These are phyloP conservation scores for Mrakia frigida DNA, from an alignment of 768 basidiomycete genomes.

Conservation along the genomic window DNA sequence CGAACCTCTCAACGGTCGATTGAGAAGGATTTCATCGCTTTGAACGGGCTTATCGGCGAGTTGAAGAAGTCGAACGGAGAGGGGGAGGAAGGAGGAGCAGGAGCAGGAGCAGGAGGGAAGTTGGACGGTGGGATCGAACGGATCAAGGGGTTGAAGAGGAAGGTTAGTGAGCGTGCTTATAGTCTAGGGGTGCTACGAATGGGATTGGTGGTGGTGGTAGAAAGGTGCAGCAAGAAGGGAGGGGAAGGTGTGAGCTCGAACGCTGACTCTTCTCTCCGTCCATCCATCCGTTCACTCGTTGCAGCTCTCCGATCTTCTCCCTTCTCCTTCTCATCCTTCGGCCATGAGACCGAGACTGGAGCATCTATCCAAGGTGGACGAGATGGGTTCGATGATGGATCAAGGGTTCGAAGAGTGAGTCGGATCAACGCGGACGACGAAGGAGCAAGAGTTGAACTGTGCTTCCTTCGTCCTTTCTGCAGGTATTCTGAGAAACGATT, in stretches of 20 bases:
- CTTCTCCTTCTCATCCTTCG: conserved; percentile 20
- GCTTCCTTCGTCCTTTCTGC: conserved; percentile 35
- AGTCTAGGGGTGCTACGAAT: no score
- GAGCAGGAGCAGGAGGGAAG: background rate
- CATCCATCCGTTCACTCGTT: background rate
- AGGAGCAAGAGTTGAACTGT: background rate
- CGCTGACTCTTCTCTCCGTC: background rate
- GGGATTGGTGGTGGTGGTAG: no score
- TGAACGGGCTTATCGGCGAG: conserved; percentile 58
- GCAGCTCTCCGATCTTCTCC: conserved; percentile 30
- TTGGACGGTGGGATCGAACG: conserved; percentile 43
- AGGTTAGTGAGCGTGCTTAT: conserved; percentile 53
- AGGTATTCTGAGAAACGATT: conserved; percentile 75
- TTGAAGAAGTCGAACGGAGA: conserved; percentile 50
- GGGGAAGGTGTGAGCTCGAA: background rate
- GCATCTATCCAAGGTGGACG: conserved; percentile 54
- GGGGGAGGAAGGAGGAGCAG: conserved; percentile 38
- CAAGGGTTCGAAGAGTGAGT: conserved; percentile 13
- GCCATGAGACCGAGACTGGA: conserved; percentile 28
- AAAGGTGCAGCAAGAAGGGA: no score
- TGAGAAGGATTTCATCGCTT: conserved; percentile 66
- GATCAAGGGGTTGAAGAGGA: conserved; percentile 76
- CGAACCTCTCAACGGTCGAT: conserved; percentile 72
- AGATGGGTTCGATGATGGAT: background rate
- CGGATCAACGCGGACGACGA: background rate